A percentile compares a stretch with the other conserved stretches of the same genome.
These are phyloP conservation scores for Zymoseptoria pseudotritici DNA, from an alignment of 2,329 filamentous ascomycete species.

Conservation along the genomic window DNA sequence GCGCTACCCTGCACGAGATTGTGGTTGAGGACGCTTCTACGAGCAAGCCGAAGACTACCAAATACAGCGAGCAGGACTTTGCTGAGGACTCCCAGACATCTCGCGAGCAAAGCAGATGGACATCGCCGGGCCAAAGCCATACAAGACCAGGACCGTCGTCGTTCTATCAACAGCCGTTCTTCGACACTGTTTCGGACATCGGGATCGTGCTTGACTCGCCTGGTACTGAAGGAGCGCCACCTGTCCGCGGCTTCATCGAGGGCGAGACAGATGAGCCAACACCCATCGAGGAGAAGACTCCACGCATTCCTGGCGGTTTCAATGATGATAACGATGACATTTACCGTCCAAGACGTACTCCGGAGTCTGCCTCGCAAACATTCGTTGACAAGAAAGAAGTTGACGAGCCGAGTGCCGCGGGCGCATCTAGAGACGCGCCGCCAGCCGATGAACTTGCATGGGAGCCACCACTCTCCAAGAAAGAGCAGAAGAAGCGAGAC, in stretches of 20 bases:
- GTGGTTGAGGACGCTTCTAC: conserved; percentile 33
- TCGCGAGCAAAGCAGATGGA: neutral
- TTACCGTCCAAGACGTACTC: conserved; percentile 4
- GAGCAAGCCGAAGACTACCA: conserved; percentile 20
- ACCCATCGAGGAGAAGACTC: conserved; percentile 40
- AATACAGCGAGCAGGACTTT: conserved; percentile 25
- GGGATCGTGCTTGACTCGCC: conserved; percentile 21
- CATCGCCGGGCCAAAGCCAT: neutral
- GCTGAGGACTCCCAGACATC: neutral
- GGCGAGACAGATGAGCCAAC: conserved; percentile 50
- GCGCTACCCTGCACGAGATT: conserved; percentile 30
- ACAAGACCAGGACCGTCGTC: neutral
- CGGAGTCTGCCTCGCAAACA: neutral
- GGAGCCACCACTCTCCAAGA: conserved; percentile 30
- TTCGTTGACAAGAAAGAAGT: neutral
- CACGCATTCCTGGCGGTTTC: conserved; percentile 58
- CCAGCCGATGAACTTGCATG: conserved; percentile 17
- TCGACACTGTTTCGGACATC: conserved; percentile 36
- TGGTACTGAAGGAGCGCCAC: conserved; percentile 26
- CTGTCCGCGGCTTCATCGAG: conserved; percentile 31
- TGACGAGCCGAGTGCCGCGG: neutral
- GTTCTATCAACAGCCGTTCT: conserved; percentile 33
- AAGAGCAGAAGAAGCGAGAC: conserved; percentile 39
- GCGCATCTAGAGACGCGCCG: conserved; percentile 1
- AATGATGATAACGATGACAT: conserved; percentile 25